A percentile compares a stretch with the other conserved stretches of the same genome.
Evolutionary conservation across 441 rosid species (phyloP).

Genomic region (Populus hybrid): DNA sequence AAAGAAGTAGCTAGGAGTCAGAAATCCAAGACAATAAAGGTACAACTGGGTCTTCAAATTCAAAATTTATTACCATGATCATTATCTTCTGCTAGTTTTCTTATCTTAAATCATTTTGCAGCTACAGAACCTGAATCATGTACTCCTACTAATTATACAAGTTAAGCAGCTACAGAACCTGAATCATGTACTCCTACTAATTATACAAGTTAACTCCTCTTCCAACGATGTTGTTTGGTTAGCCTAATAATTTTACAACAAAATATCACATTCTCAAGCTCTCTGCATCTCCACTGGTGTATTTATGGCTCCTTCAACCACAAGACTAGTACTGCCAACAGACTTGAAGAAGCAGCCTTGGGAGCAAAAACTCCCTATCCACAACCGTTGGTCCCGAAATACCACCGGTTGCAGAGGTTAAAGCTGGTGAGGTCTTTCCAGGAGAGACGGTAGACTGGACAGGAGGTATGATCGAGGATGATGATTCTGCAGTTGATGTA

Average conservation of each 20-base stretch:
- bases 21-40: too few relatives aligned
- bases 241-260: background rate
- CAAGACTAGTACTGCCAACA: constrained; percentile 48
- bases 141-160: constrained; percentile 10
- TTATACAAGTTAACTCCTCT: constrained; percentile 8
- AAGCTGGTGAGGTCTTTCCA: constrained; percentile 51
- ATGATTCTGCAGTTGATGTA: constrained; percentile 57
- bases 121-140: too few relatives aligned
- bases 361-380: constrained; percentile 63
- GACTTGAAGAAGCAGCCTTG: constrained; percentile 61
- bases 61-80: too few relatives aligned
- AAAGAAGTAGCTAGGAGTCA: too few relatives aligned
- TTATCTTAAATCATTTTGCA: too few relatives aligned
- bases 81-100: too few relatives aligned
- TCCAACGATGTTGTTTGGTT: constrained; percentile 8
- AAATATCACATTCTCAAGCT: background rate
- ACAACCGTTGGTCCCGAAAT: constrained; percentile 89
- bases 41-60: too few relatives aligned
- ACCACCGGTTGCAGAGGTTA: constrained; percentile 51
- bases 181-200: constrained; percentile 11
- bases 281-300: constrained; percentile 2
- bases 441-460: constrained; percentile 82
- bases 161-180: constrained; percentile 4
- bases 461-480: constrained; percentile 65
- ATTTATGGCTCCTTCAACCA: constrained; percentile 57